Conservation (phyloP, 164 flowering plant genomes). For the Protea cynaroides region DNA sequence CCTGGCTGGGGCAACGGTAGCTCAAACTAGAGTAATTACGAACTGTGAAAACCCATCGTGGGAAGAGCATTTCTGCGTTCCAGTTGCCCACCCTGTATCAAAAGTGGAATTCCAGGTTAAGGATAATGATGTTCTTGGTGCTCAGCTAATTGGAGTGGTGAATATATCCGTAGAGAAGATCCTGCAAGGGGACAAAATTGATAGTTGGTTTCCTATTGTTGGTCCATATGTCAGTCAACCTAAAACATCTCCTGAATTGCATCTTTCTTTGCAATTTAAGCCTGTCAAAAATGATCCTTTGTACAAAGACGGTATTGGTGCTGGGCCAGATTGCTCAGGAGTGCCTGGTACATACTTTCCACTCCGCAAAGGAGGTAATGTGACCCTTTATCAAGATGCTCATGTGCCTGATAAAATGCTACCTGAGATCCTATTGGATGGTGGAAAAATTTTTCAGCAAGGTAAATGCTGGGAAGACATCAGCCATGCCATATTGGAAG, state of each 20-base stretch:
- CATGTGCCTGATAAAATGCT: slow-evolving; percentile 46
- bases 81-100: slow-evolving; percentile 59
- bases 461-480: slow-evolving; percentile 68
- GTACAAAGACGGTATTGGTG: slow-evolving; percentile 45
- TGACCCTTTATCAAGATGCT: slow-evolving; percentile 77
- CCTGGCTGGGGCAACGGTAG: slow-evolving; percentile 64
- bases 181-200: slow-evolving; percentile 32
- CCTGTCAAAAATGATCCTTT: slow-evolving; percentile 44
- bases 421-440: slow-evolving; percentile 49
- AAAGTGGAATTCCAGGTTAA: slow-evolving; percentile 66
- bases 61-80: slow-evolving; percentile 58
- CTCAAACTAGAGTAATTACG: slow-evolving; percentile 57
- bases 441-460: slow-evolving; percentile 41
- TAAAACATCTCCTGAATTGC: slow-evolving; percentile 47
- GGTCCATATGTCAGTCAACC: slow-evolving; percentile 29
- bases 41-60: slow-evolving; percentile 64
- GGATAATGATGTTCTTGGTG: slow-evolving; percentile 77
- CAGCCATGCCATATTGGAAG: slow-evolving; percentile 66
- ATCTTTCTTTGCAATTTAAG: slow-evolving; percentile 42
- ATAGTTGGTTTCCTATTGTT: slow-evolving; percentile 59
- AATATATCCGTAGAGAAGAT: slow-evolving; percentile 41
- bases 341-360: slow-evolving; percentile 66
- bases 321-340: slow-evolving; percentile 42
- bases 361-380: slow-evolving; percentile 48
- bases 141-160: slow-evolving; percentile 61